phyloP scores from a whole-genome alignment of 129 eudicot species.

The Logfia minima region DNA sequence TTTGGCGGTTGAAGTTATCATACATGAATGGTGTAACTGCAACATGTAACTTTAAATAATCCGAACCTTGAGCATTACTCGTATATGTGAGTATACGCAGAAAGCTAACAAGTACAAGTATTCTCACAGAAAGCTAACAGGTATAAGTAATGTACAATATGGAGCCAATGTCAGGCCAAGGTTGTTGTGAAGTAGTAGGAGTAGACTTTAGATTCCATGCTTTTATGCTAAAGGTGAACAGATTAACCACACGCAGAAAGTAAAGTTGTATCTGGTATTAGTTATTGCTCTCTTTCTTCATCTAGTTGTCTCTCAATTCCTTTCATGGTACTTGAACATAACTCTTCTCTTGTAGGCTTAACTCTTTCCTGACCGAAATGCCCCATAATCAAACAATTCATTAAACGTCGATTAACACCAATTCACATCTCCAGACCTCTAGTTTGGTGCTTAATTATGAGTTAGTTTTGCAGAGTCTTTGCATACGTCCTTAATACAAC shows the following conservation, averaged over 20 bases:
- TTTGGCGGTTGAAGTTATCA: neutral
- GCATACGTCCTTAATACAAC: no score
- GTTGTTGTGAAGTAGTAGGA: neutral
- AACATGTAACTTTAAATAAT: neutral
- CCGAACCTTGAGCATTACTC: neutral
- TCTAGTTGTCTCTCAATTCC: neutral
- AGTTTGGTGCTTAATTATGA: neutral
- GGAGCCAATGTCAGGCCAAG: neutral
- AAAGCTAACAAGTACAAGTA: constrained; percentile 3
- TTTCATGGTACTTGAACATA: constrained; percentile 7
- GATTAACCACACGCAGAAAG: no score
- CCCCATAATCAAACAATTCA: neutral
- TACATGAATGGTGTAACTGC: neutral
- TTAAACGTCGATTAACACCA: neutral
- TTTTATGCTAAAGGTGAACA: constrained; percentile 15
- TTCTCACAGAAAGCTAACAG: neutral
- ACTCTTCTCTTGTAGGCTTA: constrained; percentile 10
- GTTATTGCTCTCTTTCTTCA: neutral
- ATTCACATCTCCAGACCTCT: constrained; percentile 1
- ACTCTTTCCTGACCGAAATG: neutral
- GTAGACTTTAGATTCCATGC: neutral
- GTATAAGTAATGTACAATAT: neutral
- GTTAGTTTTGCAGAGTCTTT: neutral
- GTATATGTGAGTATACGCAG: neutral
- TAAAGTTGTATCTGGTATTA: neutral